phyloP scores from a whole-genome alignment of 257 asterid species.

The Ligustrum vulgare region DNA sequence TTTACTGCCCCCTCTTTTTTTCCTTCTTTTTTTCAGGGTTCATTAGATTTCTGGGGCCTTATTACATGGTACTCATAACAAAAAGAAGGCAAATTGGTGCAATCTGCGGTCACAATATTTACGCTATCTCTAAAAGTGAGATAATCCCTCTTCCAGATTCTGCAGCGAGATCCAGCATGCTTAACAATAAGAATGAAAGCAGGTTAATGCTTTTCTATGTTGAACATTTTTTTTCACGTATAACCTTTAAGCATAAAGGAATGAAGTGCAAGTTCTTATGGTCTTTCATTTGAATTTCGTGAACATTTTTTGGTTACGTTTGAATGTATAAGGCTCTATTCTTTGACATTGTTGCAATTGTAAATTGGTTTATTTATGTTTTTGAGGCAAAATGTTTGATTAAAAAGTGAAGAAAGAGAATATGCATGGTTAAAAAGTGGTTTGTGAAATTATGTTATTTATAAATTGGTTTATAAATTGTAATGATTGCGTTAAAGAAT shows the following conservation, averaged over 20 bases:
- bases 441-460: too few relatives aligned
- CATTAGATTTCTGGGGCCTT: slow-evolving; percentile 62
- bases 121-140: slow-evolving; percentile 78
- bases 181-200: slow-evolving; percentile 65
- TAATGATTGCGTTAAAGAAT: too few relatives aligned
- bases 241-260: slow-evolving; percentile 10
- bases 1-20: not conserved
- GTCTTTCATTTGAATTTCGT: not conserved
- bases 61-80: slow-evolving; percentile 86
- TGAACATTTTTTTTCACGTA: slow-evolving; percentile 14
- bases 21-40: slow-evolving; percentile 34
- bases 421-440: too few relatives aligned
- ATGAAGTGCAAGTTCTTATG: slow-evolving; percentile 10
- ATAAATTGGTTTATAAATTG: too few relatives aligned
- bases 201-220: slow-evolving; percentile 51
- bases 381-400: too few relatives aligned
- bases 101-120: slow-evolving; percentile 81
- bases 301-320: slow-evolving; percentile 8
- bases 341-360: too few relatives aligned
- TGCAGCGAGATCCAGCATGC: slow-evolving; percentile 55
- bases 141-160: slow-evolving; percentile 78
- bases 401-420: too few relatives aligned
- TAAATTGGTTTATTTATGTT: too few relatives aligned
- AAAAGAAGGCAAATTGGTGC: slow-evolving; percentile 90
- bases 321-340: not conserved